Percentiles rank a stretch among this genome's conserved stretches.
Conservation (phyloP, 345 rosid species). For the Lepidium africanum region DNA sequence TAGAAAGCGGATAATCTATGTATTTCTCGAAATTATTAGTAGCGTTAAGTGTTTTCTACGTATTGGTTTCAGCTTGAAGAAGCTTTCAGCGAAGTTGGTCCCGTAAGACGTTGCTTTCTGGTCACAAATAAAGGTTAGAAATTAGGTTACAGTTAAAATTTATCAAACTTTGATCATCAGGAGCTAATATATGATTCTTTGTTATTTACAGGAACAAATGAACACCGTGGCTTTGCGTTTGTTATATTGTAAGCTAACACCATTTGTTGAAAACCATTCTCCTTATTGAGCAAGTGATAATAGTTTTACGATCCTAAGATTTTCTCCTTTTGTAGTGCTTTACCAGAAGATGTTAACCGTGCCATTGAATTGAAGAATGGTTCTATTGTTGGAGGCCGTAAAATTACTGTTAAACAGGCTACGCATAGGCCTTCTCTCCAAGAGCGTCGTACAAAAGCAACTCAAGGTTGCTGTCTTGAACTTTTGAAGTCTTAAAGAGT, state of each 20-base stretch:
- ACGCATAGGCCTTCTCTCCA: conserved; percentile 66
- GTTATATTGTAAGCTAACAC: conserved; percentile 68
- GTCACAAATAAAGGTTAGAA: conserved; percentile 66
- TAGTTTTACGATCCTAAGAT: not conserved
- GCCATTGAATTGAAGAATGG: conserved; percentile 72
- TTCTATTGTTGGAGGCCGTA: conserved; percentile 67
- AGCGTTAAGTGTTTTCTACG: not conserved
- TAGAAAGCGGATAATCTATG: not conserved
- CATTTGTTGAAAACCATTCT: not conserved
- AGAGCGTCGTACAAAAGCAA: conserved; percentile 58
- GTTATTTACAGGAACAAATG: conserved; percentile 51
- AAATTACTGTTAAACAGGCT: conserved; percentile 77
- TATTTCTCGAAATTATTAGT: not conserved
- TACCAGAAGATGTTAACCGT: conserved; percentile 72
- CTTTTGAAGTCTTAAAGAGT: not conserved
- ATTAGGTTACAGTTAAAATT: not conserved
- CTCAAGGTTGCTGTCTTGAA: conserved; percentile 36
- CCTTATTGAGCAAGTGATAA: not conserved
- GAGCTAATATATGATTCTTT: not conserved
- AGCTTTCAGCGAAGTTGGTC: conserved; percentile 83
- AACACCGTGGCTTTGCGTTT: conserved; percentile 72
- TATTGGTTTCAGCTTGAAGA: conserved; percentile 65
- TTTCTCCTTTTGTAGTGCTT: conserved; percentile 49
- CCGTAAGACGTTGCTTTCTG: conserved; percentile 85
- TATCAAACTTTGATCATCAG: not conserved